These are phyloP conservation scores for Fusarium vanettenii DNA, from an alignment of 2,329 filamentous ascomycete species.

Conservation along the genomic window DNA sequence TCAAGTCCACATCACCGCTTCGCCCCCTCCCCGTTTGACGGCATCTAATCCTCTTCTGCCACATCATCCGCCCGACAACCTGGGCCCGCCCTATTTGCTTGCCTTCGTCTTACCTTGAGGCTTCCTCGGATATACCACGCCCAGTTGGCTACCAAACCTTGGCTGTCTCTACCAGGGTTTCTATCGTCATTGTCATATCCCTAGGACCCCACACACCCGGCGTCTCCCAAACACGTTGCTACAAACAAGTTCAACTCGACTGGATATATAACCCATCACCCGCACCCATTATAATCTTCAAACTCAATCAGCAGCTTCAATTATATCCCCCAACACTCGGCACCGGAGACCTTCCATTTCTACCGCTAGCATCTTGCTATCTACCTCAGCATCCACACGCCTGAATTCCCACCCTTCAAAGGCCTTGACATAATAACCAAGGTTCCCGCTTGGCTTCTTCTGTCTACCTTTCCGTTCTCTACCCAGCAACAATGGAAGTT, in stretches of 20 bases:
- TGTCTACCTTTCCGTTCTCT: neutral
- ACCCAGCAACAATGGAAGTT: slow-evolving; percentile 34
- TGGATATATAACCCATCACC: slow-evolving; percentile 35
- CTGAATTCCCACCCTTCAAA: neutral
- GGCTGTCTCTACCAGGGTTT: slow-evolving; percentile 18
- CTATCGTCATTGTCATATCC: slow-evolving; percentile 17
- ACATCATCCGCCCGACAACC: slow-evolving; percentile 41
- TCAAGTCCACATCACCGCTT: slow-evolving; percentile 32
- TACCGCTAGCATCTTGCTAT: neutral
- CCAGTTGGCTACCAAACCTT: slow-evolving; percentile 24
- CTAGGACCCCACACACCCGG: slow-evolving; percentile 28
- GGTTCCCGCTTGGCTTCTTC: neutral
- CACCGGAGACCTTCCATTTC: neutral
- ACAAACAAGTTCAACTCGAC: slow-evolving; percentile 11
- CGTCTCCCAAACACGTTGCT: slow-evolving; percentile 22
- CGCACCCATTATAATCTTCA: slow-evolving; percentile 10
- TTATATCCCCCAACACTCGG: neutral
- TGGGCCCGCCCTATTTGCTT: slow-evolving; percentile 30
- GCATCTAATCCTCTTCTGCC: slow-evolving; percentile 45
- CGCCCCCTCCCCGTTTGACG: slow-evolving; percentile 24
- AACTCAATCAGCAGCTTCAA: slow-evolving; percentile 13
- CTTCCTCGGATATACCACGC: slow-evolving; percentile 32
- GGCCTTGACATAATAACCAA: neutral
- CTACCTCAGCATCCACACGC: neutral
- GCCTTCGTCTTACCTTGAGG: slow-evolving; percentile 37